Conservation (phyloP, 2,329 filamentous ascomycete genomes). For the Podosphaera xanthii region DNA sequence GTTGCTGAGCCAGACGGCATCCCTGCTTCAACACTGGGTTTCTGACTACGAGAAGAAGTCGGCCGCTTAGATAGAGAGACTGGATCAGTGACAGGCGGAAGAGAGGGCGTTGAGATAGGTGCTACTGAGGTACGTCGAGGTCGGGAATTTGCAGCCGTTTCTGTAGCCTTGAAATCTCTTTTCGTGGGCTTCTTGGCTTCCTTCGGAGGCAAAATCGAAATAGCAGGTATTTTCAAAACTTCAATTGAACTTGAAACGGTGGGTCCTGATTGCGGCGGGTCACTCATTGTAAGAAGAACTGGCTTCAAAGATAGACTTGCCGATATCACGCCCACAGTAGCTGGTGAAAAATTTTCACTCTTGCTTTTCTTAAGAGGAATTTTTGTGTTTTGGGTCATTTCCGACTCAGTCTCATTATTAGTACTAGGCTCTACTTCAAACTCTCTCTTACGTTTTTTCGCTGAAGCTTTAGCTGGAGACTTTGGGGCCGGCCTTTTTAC, state of each 20-base stretch:
- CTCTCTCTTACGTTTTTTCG: neutral
- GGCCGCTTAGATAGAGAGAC: slow-evolving; percentile 7
- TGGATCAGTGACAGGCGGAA: slow-evolving; percentile 4
- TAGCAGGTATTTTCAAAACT: slow-evolving; percentile 12
- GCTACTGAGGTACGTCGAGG: slow-evolving; percentile 7
- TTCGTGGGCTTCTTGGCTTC: slow-evolving; percentile 7
- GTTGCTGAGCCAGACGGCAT: slow-evolving; percentile 6
- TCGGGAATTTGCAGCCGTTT: slow-evolving; percentile 6
- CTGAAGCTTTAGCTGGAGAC: neutral
- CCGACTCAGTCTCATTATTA: neutral
- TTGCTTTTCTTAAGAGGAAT: neutral
- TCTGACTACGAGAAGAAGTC: slow-evolving; percentile 16
- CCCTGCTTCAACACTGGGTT: slow-evolving; percentile 9
- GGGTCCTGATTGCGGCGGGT: slow-evolving; percentile 6
- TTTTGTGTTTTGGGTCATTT: neutral
- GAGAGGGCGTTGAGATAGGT: slow-evolving; percentile 6
- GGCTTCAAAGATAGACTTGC: slow-evolving; percentile 2
- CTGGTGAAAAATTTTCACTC: neutral
- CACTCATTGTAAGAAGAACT: slow-evolving; percentile 4
- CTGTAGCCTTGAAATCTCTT: slow-evolving; percentile 8
- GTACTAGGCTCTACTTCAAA: neutral
- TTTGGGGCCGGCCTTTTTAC: neutral
- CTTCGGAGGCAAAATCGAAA: slow-evolving; percentile 15
- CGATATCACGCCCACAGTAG: neutral
- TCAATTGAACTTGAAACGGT: slow-evolving; percentile 3